Base-by-base conservation (phyloP, 2,329 filamentous ascomycete genomes). In the Cladosporium sp. region DNA sequence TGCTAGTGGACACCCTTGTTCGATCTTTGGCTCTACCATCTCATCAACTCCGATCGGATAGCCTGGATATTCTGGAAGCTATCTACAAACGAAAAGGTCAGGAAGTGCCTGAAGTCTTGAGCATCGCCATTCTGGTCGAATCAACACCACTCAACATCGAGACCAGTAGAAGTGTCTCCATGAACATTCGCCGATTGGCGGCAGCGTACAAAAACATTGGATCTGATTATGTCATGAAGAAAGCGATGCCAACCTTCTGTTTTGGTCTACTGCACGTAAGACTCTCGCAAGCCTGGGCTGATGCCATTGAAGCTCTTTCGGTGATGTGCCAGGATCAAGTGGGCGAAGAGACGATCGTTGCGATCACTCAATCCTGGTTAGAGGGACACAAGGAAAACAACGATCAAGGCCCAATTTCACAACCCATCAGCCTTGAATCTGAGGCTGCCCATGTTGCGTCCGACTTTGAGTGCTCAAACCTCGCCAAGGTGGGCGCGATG, bases 191-290 rank as follows among this genome's bases (percentile, higher is more conserved):
- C 40, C 90, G 88, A 61, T 76, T 96, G 38, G 84, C 78, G 2
- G 70, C 77, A 13, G 65, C 75, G 16, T 95, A 93, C 63, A 69
- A 78, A 5, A 73, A 78, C 19, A 64, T 84, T 8, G 72, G 74
- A 35, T 71, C 78, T 2, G 75, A 79, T 32, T 79, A 79, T 1
- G 87, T 85, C 80, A 71, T 94, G 56, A 76, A 79, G 52, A 77
- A 79, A 59, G 82, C 89, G 6, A 78, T 97, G 25, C 87, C 91
- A 0, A 78, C 81, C 0, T 97, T 91, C 61, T 83, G 89, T 59
- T 95, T 96, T 59, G 93, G 93, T 42, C 79, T 96, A 68, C 77
- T 97, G 53, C 93, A 91, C 0, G 83, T 95, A 42, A 88, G 86
- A 58, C 76, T 96, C 56, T 80, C 90, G 0, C 89, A 89, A 30